Base-by-base conservation (phyloP, 148 eudicot species). In the Vaccinium corymbosum region DNA sequence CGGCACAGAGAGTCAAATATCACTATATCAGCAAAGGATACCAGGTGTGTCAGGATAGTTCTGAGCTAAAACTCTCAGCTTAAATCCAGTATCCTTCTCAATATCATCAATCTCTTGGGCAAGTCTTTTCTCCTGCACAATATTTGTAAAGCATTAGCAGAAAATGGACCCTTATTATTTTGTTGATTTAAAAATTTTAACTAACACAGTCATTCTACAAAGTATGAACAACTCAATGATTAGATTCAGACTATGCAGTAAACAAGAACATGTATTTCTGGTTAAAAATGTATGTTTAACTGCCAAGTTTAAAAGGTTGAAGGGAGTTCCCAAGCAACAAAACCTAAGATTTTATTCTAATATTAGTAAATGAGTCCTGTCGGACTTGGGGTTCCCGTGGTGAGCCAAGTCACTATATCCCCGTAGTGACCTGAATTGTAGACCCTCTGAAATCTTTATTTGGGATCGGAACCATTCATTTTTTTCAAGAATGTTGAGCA, bases 21-120 rank as follows among this genome's bases (percentile, higher is more conserved):
- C 38, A 35, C 38, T 35, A 6, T 9, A 74, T 50, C 80, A 66
- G n/a, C 27, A 73, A 16, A 76, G 49, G 32, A 82, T 93, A 95
- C 98, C 98, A 55, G 98, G 98, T 32, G 98, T 96, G 78, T 96
- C 93, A 57, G 98, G 98, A 87, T 96, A 96, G 86, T 96, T 96
- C 90, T 96, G 98, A 66, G 98, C 98, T 84, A 96, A 85, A 82
- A 96, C 90, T 89, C 98, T 89, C 90, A 96, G 85, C 89, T 93
- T 96, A 79, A 84, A 96, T 79, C 98, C 98, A 35, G 98, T 94
- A 86, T 96, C 97, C 86, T 87, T 91, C 86, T 96, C 98, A 12
- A 96, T 84, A 59, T 86, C 90, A 84, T 90, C 90, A 84, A 96
- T 93, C 90, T 91, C 91, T 81, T 88, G 88, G 16, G 91, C 92